phyloP scores from a whole-genome alignment of 1,284 basidiomycete genomes.

The Cerioporus squamosus region DNA sequence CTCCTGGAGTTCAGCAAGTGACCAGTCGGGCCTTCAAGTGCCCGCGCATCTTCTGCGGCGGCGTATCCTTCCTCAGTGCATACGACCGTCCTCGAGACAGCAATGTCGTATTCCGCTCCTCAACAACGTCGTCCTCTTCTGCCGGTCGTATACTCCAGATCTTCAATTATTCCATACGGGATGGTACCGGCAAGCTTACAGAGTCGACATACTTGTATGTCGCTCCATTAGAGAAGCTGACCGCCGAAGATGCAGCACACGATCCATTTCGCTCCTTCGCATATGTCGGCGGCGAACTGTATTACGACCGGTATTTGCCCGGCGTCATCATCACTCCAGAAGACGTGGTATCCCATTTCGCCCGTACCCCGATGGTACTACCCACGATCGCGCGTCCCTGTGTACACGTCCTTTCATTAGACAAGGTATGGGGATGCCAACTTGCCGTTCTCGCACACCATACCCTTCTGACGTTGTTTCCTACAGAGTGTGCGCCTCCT shows the following conservation, averaged over 20 bases:
- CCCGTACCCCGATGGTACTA: background rate
- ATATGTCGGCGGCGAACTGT: background rate
- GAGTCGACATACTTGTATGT: background rate
- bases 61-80: background rate
- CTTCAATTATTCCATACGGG: background rate
- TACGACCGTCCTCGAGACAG: constrained; percentile 1
- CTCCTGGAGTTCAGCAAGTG: no score
- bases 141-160: background rate
- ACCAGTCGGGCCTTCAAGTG: background rate
- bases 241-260: background rate
- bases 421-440: constrained; percentile 1
- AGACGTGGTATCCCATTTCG: background rate
- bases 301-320: background rate
- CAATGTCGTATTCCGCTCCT: constrained; percentile 4
- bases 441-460: background rate
- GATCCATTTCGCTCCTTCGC: background rate
- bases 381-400: background rate
- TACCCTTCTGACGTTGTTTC: no score
- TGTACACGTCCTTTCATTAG: background rate
- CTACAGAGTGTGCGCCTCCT: no score
- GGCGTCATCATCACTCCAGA: background rate
- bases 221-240: background rate
- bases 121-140: background rate
- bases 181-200: background rate
- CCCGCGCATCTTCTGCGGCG: background rate